phyloP scores from a whole-genome alignment of 2,329 filamentous ascomycete genomes.

The Lachnum nothofagi region DNA sequence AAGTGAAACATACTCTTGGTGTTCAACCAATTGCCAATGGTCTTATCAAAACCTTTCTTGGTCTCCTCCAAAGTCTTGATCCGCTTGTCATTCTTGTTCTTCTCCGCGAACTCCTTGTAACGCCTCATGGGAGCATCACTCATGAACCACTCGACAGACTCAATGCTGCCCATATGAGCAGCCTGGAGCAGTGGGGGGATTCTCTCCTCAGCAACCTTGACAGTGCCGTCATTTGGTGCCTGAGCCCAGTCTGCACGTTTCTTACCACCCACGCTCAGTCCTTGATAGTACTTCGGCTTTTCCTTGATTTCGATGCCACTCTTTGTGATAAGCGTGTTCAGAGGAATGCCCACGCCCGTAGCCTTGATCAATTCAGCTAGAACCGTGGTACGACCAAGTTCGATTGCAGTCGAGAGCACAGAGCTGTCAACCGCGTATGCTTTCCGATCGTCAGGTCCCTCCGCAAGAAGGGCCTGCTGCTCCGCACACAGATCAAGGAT shows the following conservation, averaged over 20 bases:
- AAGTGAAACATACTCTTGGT: constrained; percentile 53
- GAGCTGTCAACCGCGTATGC: constrained; percentile 28
- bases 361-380: constrained; percentile 60
- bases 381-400: constrained; percentile 48
- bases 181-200: constrained; percentile 58
- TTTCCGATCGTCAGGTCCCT: constrained; percentile 24
- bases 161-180: constrained; percentile 53
- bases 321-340: constrained; percentile 61
- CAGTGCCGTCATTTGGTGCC: constrained; percentile 49
- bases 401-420: constrained; percentile 43
- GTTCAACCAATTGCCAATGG: constrained; percentile 58
- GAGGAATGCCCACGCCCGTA: constrained; percentile 63
- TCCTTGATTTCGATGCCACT: constrained; percentile 58
- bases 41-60: constrained; percentile 57
- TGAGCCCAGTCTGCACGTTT: constrained; percentile 72
- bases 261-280: constrained; percentile 68
- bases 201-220: constrained; percentile 38
- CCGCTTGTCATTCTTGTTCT: constrained; percentile 55
- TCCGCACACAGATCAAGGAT: constrained; percentile 25
- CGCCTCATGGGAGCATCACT: constrained; percentile 62
- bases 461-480: constrained; percentile 22
- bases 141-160: constrained; percentile 71
- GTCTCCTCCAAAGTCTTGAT: constrained; percentile 57
- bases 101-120: constrained; percentile 64
- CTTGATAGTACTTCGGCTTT: constrained; percentile 70